Evolutionary conservation across 495 filamentous ascomycete genomes (phyloP).

Genomic region (Neurospora intermedia): DNA sequence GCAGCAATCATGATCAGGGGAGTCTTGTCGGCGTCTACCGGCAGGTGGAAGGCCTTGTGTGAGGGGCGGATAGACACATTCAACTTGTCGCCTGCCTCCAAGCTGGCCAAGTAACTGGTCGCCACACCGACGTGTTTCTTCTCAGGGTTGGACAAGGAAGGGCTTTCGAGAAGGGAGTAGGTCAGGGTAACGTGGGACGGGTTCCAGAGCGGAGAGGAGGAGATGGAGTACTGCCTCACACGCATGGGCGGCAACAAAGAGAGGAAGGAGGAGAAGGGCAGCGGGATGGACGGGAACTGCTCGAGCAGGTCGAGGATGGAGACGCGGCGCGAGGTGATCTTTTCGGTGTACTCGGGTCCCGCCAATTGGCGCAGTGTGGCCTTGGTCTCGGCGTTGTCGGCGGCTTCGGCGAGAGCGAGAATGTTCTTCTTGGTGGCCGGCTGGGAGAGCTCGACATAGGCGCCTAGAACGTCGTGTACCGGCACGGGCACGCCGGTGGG

Average conservation of each 20-base stretch:
- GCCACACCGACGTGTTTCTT: conserved; percentile 45
- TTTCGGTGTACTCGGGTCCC: conserved; percentile 37
- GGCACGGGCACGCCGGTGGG: conserved; percentile 50
- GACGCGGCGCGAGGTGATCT: conserved; percentile 46
- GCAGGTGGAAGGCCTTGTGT: conserved; percentile 57
- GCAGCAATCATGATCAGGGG: conserved; percentile 57
- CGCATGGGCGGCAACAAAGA: conserved; percentile 64
- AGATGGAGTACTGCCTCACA: conserved; percentile 69
- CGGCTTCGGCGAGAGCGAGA: conserved; percentile 30
- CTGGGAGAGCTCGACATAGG: conserved; percentile 63
- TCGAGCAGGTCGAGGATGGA: conserved; percentile 58
- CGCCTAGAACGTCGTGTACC: conserved; percentile 49
- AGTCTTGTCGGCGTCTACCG: conserved; percentile 43
- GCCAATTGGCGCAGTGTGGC: conserved; percentile 37
- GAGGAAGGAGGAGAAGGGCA: conserved; percentile 54
- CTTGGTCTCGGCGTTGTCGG: conserved; percentile 23
- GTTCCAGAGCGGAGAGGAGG: conserved; percentile 56
- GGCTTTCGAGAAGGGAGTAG: conserved; percentile 50
- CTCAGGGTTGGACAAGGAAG: conserved; percentile 39
- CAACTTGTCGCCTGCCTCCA: conserved; percentile 48
- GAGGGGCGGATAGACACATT: conserved; percentile 50
- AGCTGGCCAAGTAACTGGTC: conserved; percentile 48
- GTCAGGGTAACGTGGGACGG: conserved; percentile 52
- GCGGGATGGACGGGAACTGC: conserved; percentile 40
- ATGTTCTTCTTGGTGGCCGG: conserved; percentile 53